Evolutionary conservation across 495 filamentous ascomycete species (phyloP), one percentile per base, ranked within the genome.

Genomic region (Clohesyomyces aquaticus): DNA sequence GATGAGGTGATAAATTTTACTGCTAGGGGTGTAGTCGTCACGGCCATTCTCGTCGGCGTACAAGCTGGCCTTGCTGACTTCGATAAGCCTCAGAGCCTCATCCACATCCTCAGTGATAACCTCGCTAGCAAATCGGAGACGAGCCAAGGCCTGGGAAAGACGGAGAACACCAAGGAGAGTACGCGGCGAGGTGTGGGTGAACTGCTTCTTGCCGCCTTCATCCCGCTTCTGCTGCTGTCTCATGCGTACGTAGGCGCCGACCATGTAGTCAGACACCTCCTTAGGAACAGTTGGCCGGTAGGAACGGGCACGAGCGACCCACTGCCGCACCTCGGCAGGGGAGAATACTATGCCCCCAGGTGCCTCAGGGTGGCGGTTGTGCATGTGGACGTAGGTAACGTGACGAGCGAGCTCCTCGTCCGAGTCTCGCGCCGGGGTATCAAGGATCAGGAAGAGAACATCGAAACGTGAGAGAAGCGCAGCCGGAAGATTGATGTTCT

Each of bases 401-500:
- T 98, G 94, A 70, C 86, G 86, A 38, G 93, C 94, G n/a, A 98
- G 83, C 72, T 96, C 89, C 66, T 95, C 91, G 73, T 98, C 94
- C 2, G 82, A 80, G 26, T 98, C 95, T 32, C 90, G 86, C 2
- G 84, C 87, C 1, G 95, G 95, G 1, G 89, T 94, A 76, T 98
- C 94, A 12, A 98, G 87, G 67, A 98, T 93, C 28, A 98, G 81
- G 81, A 96, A 98, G 67, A 98, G 86, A 64, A 98, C 81, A 77
- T 98, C 94, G 78, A 98, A 98, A 79, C 94, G 90, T 42, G 93
- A 96, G 3, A 98, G 87, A 9, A 98, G 82, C 18, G 94, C 94
- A 8, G 94, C 94, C 14, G 94, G 94, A 6, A 98, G 85, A 74
- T 98, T 98, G 77, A 98, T 98, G 76, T 98, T 98, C 73, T 98